These are phyloP conservation scores for Nicotiana paniculata DNA, from an alignment of 257 asterid species.

Conservation along the genomic window DNA sequence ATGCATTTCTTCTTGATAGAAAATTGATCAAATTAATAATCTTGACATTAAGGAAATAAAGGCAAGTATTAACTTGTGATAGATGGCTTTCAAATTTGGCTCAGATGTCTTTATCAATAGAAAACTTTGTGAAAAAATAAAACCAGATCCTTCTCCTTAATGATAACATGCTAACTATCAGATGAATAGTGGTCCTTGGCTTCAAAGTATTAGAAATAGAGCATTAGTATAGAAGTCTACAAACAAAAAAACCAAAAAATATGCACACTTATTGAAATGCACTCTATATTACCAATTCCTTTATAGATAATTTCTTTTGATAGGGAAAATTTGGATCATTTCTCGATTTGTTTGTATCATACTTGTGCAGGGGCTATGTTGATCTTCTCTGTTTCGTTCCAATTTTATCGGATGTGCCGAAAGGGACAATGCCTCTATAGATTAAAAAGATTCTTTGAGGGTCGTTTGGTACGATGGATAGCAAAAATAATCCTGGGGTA, in stretches of 20 bases:
- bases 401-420: too few relatives aligned
- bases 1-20: background rate
- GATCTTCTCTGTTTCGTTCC: too few relatives aligned
- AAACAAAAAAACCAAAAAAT: background rate
- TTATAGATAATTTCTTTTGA: too few relatives aligned
- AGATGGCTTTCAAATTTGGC: background rate
- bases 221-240: background rate
- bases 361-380: too few relatives aligned
- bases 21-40: background rate
- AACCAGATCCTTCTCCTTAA: background rate
- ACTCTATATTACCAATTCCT: background rate
- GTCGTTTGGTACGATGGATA: too few relatives aligned
- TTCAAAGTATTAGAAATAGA: conserved; percentile 14
- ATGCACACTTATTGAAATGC: background rate
- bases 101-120: conserved; percentile 17
- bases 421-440: background rate
- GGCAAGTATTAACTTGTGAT: background rate
- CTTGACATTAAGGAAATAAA: background rate
- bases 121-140: background rate
- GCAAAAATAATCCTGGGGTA: too few relatives aligned
- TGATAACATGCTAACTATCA: background rate
- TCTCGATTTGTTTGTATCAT: too few relatives aligned
- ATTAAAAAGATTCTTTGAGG: background rate
- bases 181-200: conserved; percentile 17
- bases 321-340: too few relatives aligned